Percentiles rank a stretch among this genome's conserved stretches.
Evolutionary conservation across 2,329 filamentous ascomycete species (phyloP).

Genomic region (Aspergillus tamarii): DNA sequence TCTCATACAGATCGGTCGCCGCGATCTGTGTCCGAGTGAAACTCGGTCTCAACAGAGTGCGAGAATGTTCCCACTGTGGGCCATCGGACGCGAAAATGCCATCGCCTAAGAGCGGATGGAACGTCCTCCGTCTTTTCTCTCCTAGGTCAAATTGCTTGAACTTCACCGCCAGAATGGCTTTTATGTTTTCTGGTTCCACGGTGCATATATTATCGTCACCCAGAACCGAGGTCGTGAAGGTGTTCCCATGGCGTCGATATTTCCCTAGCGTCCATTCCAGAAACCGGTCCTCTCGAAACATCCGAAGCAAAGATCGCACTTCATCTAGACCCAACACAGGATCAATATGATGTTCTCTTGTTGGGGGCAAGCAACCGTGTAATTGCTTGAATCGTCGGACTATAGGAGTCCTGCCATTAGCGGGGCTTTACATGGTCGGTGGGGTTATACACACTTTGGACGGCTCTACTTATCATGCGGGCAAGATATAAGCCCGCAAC

Average conservation of each 20-base stretch:
- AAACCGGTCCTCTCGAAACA: neutral
- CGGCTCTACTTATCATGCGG: neutral
- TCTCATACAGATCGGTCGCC: conserved; percentile 35
- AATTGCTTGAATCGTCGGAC: neutral
- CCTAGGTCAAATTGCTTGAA: conserved; percentile 17
- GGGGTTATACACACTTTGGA: neutral
- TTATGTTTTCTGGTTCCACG: conserved; percentile 17
- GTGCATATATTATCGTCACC: neutral
- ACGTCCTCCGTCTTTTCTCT: conserved; percentile 3
- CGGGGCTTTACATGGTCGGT: no score
- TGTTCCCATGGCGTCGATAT: neutral
- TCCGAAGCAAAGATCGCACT: neutral
- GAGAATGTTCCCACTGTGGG: conserved; percentile 30
- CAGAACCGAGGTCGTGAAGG: neutral
- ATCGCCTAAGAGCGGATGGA: conserved; percentile 13
- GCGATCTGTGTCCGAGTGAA: conserved; percentile 36
- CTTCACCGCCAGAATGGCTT: conserved; percentile 18
- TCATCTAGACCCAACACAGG: neutral
- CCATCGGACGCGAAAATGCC: conserved; percentile 27
- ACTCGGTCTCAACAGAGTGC: conserved; percentile 39
- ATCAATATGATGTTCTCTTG: neutral
- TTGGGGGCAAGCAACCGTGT: conserved; percentile 1
- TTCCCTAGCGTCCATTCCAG: neutral
- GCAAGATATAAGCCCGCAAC: neutral
- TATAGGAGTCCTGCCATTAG: neutral